These are phyloP conservation scores for Salix udensis DNA, from an alignment of 345 rosid species.

Conservation along the genomic window DNA sequence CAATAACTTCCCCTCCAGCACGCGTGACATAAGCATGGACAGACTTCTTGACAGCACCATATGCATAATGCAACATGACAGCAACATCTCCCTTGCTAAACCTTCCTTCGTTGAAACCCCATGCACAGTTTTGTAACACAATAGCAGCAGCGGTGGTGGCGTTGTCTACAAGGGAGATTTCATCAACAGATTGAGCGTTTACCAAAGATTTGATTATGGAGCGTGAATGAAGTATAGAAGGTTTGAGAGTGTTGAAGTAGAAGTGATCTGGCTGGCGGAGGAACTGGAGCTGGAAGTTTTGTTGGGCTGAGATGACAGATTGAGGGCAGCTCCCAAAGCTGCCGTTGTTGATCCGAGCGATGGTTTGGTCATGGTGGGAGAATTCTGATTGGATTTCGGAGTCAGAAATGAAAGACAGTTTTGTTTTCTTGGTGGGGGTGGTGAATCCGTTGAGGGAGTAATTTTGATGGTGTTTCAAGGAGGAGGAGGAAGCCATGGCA, in stretches of 20 bases:
- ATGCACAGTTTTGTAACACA: constrained; percentile 62
- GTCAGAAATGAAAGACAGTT: constrained; percentile 32
- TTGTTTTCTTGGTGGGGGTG: constrained; percentile 36
- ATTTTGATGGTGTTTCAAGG: constrained; percentile 27
- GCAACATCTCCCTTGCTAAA: constrained; percentile 64
- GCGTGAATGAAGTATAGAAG: constrained; percentile 55
- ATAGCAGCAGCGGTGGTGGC: constrained; percentile 92
- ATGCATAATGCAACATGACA: constrained; percentile 88
- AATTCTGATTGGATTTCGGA: constrained; percentile 62
- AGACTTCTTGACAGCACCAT: constrained; percentile 82
- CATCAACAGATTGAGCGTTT: constrained; percentile 69
- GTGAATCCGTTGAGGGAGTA: constrained; percentile 12
- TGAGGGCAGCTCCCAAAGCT: constrained; percentile 88
- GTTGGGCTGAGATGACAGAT: constrained; percentile 59
- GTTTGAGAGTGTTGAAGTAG: constrained; percentile 56
- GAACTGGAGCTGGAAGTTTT: constrained; percentile 57
- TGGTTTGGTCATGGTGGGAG: constrained; percentile 62
- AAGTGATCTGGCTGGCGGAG: constrained; percentile 75
- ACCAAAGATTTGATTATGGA: constrained; percentile 43
- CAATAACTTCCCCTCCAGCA: constrained; percentile 85
- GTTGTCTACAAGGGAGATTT: constrained; percentile 85
- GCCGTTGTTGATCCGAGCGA: constrained; percentile 84
- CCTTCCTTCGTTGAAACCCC: constrained; percentile 68
- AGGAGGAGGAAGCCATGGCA: not conserved
- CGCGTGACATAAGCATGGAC: constrained; percentile 80